These are phyloP conservation scores for Excoecaria cochinchinensis DNA, from an alignment of 345 rosid species.

Conservation along the genomic window DNA sequence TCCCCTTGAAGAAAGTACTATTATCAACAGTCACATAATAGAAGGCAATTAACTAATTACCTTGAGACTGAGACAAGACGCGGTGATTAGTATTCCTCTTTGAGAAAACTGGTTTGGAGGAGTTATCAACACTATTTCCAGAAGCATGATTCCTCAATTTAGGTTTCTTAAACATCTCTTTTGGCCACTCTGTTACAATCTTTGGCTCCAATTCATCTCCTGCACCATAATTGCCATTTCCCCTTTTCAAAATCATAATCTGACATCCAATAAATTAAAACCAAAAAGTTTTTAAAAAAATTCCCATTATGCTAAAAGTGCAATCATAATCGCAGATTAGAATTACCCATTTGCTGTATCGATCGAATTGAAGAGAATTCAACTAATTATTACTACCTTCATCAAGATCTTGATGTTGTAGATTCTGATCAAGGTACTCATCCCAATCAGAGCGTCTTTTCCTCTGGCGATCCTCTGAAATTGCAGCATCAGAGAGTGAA, in stretches of 20 bases:
- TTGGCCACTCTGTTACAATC: conserved; percentile 54
- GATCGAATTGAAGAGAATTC: background rate
- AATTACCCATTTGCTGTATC: background rate
- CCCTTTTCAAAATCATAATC: background rate
- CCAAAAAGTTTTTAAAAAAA: no score
- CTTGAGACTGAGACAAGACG: conserved; percentile 11
- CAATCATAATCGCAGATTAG: background rate
- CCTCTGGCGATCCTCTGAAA: conserved; percentile 4
- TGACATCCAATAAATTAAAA: background rate
- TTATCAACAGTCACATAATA: no score
- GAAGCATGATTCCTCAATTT: conserved; percentile 34
- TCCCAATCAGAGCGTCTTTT: conserved; percentile 63
- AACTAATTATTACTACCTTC: conserved; percentile 7
- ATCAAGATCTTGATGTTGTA: background rate
- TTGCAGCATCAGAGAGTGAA: background rate
- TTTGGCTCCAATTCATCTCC: conserved; percentile 36
- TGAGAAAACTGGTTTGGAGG: conserved; percentile 36
- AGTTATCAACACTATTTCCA: conserved; percentile 9
- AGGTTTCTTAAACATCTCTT: conserved; percentile 48
- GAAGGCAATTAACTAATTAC: conserved; percentile 10
- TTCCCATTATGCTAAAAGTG: no score
- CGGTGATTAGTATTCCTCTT: conserved; percentile 16
- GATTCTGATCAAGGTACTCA: conserved; percentile 44
- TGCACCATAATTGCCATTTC: background rate
- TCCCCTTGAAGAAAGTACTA: no score